phyloP scores from a whole-genome alignment of 2,329 filamentous ascomycete genomes.

The Cladosporium sp. region DNA sequence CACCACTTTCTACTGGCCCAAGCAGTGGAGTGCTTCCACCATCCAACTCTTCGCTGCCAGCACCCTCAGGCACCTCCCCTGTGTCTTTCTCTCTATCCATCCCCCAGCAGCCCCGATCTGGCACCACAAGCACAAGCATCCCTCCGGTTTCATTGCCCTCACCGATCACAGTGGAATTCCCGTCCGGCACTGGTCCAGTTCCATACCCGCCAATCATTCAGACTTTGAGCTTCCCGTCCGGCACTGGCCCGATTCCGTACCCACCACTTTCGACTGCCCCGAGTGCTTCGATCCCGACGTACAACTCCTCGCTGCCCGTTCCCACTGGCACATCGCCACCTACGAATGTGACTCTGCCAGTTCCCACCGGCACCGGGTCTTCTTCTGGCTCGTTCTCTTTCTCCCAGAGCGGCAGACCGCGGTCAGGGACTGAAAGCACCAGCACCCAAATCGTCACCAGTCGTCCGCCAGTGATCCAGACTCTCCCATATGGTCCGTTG shows the following conservation, averaged over 20 bases:
- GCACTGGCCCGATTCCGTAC: conserved; percentile 1
- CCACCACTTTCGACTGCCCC: conserved; percentile 1
- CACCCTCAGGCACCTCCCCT: neutral
- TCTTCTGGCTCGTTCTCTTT: neutral
- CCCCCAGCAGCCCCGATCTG: neutral
- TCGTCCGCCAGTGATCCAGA: conserved; percentile 9
- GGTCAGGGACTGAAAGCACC: conserved; percentile 18
- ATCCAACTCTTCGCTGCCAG: neutral
- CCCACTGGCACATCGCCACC: neutral
- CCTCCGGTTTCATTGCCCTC: neutral
- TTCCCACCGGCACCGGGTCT: neutral
- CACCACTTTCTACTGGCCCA: conserved; percentile 10
- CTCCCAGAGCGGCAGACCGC: conserved; percentile 8
- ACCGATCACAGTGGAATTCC: neutral
- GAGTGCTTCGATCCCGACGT: neutral
- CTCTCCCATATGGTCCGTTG: neutral
- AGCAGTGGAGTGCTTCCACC: neutral
- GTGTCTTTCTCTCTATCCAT: conserved; percentile 1
- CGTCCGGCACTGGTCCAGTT: conserved; percentile 6
- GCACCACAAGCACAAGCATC: neutral
- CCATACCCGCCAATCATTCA: conserved; percentile 3
- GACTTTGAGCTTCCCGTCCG: neutral
- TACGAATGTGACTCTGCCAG: conserved; percentile 1
- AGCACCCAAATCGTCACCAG: neutral
- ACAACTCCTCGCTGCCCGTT: neutral